phyloP scores from a whole-genome alignment of 2,329 filamentous ascomycete genomes.

The Penicillium palitans region DNA sequence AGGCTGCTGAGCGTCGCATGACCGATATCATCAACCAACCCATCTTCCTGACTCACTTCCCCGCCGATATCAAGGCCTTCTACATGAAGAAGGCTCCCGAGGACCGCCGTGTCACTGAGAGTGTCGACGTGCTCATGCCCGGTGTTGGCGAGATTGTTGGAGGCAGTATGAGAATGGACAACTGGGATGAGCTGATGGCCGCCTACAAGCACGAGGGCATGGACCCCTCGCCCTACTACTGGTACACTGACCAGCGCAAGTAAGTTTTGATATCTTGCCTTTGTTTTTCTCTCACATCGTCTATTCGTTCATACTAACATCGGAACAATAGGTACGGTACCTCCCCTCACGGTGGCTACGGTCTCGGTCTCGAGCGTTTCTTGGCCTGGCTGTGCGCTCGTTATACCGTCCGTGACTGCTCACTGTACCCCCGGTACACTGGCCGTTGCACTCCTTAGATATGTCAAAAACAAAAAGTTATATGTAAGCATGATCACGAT shows the following conservation, averaged over 20 bases:
- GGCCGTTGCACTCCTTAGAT: conserved; percentile 51
- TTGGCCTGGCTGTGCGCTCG: conserved; percentile 67
- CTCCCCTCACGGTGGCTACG: conserved; percentile 89
- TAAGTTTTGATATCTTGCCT: conserved; percentile 50
- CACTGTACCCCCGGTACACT: conserved; percentile 53
- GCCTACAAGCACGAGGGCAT: conserved; percentile 88
- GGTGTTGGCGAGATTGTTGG: conserved; percentile 97
- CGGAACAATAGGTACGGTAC: conserved; percentile 70
- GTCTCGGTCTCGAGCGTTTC: conserved; percentile 84
- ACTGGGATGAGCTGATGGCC: conserved; percentile 82
- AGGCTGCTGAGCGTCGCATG: conserved; percentile 95
- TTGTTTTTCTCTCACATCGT: neutral
- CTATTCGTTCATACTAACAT: conserved; percentile 1
- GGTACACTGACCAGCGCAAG: conserved; percentile 98
- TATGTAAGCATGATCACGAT: conserved; percentile 13
- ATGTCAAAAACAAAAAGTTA: conserved; percentile 8
- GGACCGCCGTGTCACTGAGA: conserved; percentile 85
- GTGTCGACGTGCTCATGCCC: conserved; percentile 84
- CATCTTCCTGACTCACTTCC: conserved; percentile 97
- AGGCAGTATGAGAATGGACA: conserved; percentile 93
- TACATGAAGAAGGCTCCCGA: conserved; percentile 91
- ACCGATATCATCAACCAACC: conserved; percentile 94
- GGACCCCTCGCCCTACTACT: conserved; percentile 84
- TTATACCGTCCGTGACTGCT: conserved; percentile 63
- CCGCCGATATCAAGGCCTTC: conserved; percentile 95